phyloP scores from a whole-genome alignment of 2,329 filamentous ascomycete species.

The Grosmannia serpens region DNA sequence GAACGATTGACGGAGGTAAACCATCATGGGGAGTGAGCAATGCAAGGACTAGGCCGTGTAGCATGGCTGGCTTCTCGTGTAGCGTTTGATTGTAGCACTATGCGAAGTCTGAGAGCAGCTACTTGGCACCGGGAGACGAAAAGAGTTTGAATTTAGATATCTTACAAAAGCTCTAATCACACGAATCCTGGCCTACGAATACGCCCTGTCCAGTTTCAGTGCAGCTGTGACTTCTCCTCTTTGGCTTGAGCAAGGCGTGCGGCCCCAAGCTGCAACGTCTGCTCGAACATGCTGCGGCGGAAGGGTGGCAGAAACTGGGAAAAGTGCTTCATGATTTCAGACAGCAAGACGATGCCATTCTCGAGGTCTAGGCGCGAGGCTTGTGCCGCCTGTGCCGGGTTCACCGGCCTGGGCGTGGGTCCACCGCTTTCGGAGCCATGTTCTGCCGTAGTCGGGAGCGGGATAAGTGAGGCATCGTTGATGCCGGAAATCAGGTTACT shows the following conservation, averaged over 20 bases:
- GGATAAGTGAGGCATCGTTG: not conserved
- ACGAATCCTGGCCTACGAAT: too few relatives aligned
- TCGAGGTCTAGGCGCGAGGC: slow-evolving; percentile 45
- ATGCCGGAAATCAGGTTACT: too few relatives aligned
- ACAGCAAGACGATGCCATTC: slow-evolving; percentile 48
- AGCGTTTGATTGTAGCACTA: too few relatives aligned
- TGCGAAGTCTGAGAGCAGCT: too few relatives aligned
- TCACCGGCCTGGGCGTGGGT: slow-evolving; percentile 35
- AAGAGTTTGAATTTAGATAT: too few relatives aligned
- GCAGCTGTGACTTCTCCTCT: slow-evolving; percentile 1
- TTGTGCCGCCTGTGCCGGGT: slow-evolving; percentile 29
- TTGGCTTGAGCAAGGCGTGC: slow-evolving; percentile 25
- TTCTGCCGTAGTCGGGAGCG: slow-evolving; percentile 12
- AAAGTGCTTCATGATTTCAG: slow-evolving; percentile 38
- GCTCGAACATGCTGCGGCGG: slow-evolving; percentile 30
- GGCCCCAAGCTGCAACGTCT: slow-evolving; percentile 38
- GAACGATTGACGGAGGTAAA: too few relatives aligned
- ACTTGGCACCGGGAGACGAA: too few relatives aligned
- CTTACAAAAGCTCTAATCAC: too few relatives aligned
- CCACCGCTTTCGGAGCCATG: slow-evolving; percentile 18
- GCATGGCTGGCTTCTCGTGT: too few relatives aligned
- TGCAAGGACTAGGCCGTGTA: too few relatives aligned
- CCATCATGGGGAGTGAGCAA: too few relatives aligned
- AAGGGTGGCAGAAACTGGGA: slow-evolving; percentile 27
- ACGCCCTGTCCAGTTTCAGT: too few relatives aligned